Conservation (phyloP, 441 rosid genomes). For the Croton setiger region DNA sequence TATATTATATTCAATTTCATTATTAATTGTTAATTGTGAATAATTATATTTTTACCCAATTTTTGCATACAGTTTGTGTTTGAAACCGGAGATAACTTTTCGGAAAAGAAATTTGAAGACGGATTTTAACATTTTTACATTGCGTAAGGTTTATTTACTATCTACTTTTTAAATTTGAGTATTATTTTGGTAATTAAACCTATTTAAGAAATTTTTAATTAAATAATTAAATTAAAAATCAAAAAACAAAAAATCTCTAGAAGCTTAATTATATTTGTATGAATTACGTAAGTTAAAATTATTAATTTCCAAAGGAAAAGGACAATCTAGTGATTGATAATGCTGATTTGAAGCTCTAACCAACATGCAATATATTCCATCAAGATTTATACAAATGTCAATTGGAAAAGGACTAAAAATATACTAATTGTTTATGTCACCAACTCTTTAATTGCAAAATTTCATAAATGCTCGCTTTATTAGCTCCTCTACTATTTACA, state of each 20-base stretch:
- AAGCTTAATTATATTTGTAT: background rate
- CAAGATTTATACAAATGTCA: background rate
- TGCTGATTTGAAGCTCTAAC: slow-evolving; percentile 5
- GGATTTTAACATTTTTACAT: no score
- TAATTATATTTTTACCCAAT: no score
- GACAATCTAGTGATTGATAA: background rate
- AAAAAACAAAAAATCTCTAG: background rate
- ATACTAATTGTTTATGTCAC: background rate
- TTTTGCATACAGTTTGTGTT: no score
- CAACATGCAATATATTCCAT: slow-evolving; percentile 1
- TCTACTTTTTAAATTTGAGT: no score
- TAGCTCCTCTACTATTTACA: no score
- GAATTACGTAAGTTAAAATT: background rate
- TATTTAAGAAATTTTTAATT: background rate
- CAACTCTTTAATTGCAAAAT: background rate
- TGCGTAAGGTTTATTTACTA: no score
- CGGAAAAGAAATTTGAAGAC: no score
- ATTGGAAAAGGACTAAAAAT: background rate
- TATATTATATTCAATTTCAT: no score
- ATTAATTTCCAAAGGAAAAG: background rate
- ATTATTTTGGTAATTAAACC: no score
- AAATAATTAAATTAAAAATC: background rate
- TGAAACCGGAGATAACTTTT: no score
- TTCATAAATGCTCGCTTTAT: no score
- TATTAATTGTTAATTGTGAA: no score